Evolutionary conservation across 768 basidiomycete species (phyloP), one percentile per base, ranked within the genome.

Genomic region (Dacryopinax spathularia): DNA sequence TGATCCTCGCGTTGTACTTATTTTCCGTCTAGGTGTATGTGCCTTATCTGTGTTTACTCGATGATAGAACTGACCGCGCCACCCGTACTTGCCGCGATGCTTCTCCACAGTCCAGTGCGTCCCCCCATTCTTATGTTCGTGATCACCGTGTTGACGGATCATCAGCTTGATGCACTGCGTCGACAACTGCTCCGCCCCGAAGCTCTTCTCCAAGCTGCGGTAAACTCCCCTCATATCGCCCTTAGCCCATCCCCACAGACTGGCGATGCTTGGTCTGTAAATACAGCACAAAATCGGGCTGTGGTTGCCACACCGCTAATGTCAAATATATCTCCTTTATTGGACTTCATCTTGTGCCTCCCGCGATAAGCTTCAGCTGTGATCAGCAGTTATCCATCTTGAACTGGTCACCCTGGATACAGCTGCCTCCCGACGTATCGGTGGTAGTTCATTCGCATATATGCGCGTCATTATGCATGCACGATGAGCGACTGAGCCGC

Each of bases 81-180:
- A 65, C 31, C 15, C 56, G 22, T 33, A 15, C 48, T 56, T 56
- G 9, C 7, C 18, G 15, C 34, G 10, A 36, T 18, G 43, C 16
- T 36, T n/a, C 33, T 71, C 34, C 70, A 44, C 69, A 83, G 82
- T 89, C 82, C 90, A 88, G 87, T 89, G 73, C 69, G 86, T 82
- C 35, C 25, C 33, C 34, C 31, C 41, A 27, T 63, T 27, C 27
- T 7, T 44, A 33, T 56, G 1, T 36, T 34, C 29, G 22, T 20
- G 41, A 44, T 1, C 36, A 33, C 43, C 60, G 60, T 68, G 48
- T 70, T 62, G 69, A 39, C 29, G 34, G 29, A 1, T 63, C 22
- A 33, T 29, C 69, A 89, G 86, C 76, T 82, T 91, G 85, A 93
- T 93, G 89, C 92, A 93, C 78, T 93, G 90, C 70, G 88, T 86